Evolutionary conservation across 345 rosid genomes (phyloP).

Genomic region (Fremontodendron californicum): DNA sequence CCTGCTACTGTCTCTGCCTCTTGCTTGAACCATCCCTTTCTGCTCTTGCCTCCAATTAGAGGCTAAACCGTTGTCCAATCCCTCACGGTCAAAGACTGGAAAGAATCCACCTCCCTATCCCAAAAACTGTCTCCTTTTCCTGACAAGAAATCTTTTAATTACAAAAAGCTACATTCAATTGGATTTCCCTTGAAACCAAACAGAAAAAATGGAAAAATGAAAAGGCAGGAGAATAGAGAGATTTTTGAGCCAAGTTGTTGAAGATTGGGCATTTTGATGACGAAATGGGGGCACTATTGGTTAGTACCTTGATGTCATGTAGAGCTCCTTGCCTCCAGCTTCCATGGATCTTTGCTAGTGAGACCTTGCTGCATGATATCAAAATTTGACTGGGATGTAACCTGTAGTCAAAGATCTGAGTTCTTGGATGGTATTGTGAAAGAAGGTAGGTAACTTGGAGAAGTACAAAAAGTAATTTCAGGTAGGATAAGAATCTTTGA

Average conservation of each 20-base stretch:
- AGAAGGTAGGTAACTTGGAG: not conserved
- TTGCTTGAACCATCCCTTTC: not conserved
- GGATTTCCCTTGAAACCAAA: not conserved
- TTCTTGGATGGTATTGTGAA: not conserved
- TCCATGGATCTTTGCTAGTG: slow-evolving; percentile 1
- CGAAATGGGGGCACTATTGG: not conserved
- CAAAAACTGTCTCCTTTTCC: not conserved
- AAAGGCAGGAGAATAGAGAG: not conserved
- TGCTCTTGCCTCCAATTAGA: slow-evolving; percentile 3
- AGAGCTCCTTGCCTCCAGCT: not conserved
- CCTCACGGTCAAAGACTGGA: not conserved
- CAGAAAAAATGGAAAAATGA: not conserved
- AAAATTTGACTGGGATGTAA: not conserved
- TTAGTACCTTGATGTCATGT: not conserved
- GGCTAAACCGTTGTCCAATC: not conserved
- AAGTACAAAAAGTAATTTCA: not conserved
- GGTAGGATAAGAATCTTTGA: too few relatives aligned
- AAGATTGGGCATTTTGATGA: not conserved
- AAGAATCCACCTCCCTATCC: not conserved
- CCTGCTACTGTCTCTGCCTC: not conserved
- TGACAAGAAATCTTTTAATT: not conserved
- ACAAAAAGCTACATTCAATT: not conserved
- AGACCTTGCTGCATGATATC: not conserved
- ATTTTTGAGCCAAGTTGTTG: not conserved
- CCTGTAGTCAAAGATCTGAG: not conserved